Base-by-base conservation (phyloP, 75 land plant species). In the Larix kaempferi region DNA sequence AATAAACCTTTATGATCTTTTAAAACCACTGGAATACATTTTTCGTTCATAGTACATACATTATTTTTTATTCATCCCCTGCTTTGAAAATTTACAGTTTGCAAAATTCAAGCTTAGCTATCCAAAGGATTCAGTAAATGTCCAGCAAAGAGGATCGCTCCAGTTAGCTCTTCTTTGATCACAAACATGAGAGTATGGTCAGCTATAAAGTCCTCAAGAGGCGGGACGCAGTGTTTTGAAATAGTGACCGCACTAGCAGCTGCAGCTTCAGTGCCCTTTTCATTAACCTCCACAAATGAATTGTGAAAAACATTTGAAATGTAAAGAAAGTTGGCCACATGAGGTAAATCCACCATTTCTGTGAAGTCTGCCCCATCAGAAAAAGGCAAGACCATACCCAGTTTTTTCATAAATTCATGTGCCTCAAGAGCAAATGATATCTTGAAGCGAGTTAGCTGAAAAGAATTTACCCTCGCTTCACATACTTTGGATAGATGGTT, bases 231-330 rank as follows among this genome's bases (percentile, higher is more conserved):
- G 74, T n/a, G 61, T 83, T 74, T 71, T 88, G 63, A 3, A 7
- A 94, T 66, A 7, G 86, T 88, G 73, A 82, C 92, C 95, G 33
- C 52, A n/a, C n/a, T n/a, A n/a, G n/a, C n/a, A n/a, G n/a, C n/a
- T n/a, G n/a, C n/a, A n/a, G n/a, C n/a, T n/a, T n/a, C n/a, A n/a
- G 98, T 94, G 27, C 99, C 99, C 83, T 92, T 89, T 78, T 97
- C 99, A 78, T 94, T 97, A 33, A 94, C 98, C 66, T 97, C 98
- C 33, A 97, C 81, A 79, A 89, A 88, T 17, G 95, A 84, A 59
- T 94, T 91, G 61, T 97, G 99, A 78, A 84, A 89, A 56, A 94
- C 84, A 65, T 83, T 78, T 54, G 95, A 92, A 19, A 97, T 86
- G 65, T 27, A 83, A 0, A 97, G 85, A n/a, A n/a, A n/a, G n/a